Base-by-base conservation (phyloP, 1,284 basidiomycete species). In the Inonotus hispidus region DNA sequence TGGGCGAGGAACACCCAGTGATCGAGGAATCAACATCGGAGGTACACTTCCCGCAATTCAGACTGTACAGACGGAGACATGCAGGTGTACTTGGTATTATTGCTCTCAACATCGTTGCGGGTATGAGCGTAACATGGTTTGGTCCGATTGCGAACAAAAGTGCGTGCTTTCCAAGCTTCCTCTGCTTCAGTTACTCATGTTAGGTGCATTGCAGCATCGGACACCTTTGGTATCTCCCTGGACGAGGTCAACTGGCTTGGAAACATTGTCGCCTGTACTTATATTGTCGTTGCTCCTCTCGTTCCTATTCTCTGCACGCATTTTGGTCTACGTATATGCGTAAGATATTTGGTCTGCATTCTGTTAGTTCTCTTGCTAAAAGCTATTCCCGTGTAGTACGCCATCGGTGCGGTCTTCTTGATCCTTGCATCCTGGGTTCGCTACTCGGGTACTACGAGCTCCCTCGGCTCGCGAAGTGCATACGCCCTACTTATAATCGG, bases 221-320 rank as follows among this genome's bases (percentile, higher is more conserved):
- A 68, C 1, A 81, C 88, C 43, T 89, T 90, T 66, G 75, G 76
- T 8, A 82, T 88, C 60, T 80, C 83, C 0, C 72, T 90, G 25
- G 75, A 83, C 70, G 73, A 85, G 69, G 82, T 90, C 27, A 91
- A 89, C 66, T 92, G 90, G 90, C 75, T 92, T 4, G 83, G 85
- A 5, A 92, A 88, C 67, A 78, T 87, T 56, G 74, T 86, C 19
- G 78, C 81, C 1, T 75, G 82, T 47, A 69, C 85, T 0, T 90
- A 83, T 65, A 73, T 91, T 11, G 85, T 86, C 1, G 74, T 76
- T 8, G 82, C 88, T 0, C 68, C 88, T 32, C 63, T 81, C 21
- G 74, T 85, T 27, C 87, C 88, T 0, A 66, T 77, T 14, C 65
- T 87, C 38, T 80, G 81, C 62, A 72, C 77, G n/a, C 77, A 79